Evolutionary conservation across 495 filamentous ascomycete genomes (phyloP).

Genomic region (Daldinia loculata): DNA sequence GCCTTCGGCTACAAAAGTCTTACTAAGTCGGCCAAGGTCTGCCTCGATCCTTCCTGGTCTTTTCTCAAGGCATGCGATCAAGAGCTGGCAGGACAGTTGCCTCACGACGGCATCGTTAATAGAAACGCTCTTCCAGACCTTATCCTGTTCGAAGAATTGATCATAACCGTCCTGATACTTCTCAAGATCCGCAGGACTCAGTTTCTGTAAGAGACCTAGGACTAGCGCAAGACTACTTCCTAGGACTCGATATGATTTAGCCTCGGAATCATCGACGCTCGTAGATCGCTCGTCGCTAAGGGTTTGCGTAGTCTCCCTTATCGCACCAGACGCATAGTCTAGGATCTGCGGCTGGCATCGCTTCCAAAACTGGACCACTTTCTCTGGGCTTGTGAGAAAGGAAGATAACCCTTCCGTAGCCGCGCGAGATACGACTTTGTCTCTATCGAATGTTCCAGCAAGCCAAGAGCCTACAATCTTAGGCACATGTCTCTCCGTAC

Average conservation of each 20-base stretch:
- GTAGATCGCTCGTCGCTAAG: slow-evolving; percentile 88
- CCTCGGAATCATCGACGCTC: slow-evolving; percentile 81
- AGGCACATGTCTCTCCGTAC: slow-evolving; percentile 79
- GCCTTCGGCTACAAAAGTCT: slow-evolving; percentile 71
- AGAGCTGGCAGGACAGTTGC: slow-evolving; percentile 71
- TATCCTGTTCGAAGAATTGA: slow-evolving; percentile 65
- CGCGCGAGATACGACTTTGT: slow-evolving; percentile 73
- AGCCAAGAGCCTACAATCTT: slow-evolving; percentile 86
- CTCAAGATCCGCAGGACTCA: slow-evolving; percentile 58
- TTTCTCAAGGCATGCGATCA: slow-evolving; percentile 66
- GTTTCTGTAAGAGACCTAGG: slow-evolving; percentile 59
- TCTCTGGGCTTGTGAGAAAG: slow-evolving; percentile 81
- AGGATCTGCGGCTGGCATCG: slow-evolving; percentile 78
- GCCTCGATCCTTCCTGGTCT: slow-evolving; percentile 58
- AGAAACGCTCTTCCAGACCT: slow-evolving; percentile 78
- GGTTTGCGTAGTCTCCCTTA: slow-evolving; percentile 79
- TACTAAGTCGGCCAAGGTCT: slow-evolving; percentile 69
- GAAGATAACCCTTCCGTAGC: slow-evolving; percentile 76
- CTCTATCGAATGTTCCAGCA: slow-evolving; percentile 84
- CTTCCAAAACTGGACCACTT: slow-evolving; percentile 76
- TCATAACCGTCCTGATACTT: slow-evolving; percentile 60
- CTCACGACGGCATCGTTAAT: slow-evolving; percentile 76
- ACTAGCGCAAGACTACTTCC: slow-evolving; percentile 69
- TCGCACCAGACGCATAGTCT: slow-evolving; percentile 79
- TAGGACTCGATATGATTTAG: slow-evolving; percentile 84